A percentile compares a stretch with the other conserved stretches of the same genome.
These are phyloP conservation scores for Colletotrichum siamense DNA, from an alignment of 2,329 filamentous ascomycete genomes.

Conservation along the genomic window DNA sequence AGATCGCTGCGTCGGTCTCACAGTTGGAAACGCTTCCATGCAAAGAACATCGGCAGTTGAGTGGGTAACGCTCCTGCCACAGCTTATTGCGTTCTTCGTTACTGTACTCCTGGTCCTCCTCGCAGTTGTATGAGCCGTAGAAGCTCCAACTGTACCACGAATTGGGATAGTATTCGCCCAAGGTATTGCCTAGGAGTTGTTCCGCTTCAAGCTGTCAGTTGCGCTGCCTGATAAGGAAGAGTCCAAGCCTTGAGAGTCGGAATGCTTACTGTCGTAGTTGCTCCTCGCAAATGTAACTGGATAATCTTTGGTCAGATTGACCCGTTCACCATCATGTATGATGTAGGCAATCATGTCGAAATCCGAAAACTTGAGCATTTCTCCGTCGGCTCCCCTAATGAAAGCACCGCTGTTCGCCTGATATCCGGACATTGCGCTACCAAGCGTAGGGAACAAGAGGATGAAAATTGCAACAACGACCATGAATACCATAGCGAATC, in stretches of 20 bases:
- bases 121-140: neutral
- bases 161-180: neutral
- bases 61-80: neutral
- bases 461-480: conserved; percentile 28
- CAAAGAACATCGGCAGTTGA: neutral
- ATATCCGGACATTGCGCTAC: conserved; percentile 34
- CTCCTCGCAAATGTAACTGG: neutral
- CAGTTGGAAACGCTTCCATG: neutral
- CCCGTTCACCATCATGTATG: conserved; percentile 27
- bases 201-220: neutral
- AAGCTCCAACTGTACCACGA: neutral
- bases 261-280: neutral
- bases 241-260: neutral
- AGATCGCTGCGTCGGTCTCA: neutral
- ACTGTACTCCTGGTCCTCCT: neutral
- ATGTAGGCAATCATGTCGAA: conserved; percentile 25
- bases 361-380: conserved; percentile 20
- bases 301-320: conserved; percentile 22
- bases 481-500: conserved; percentile 27
- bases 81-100: no score
- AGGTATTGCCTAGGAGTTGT: neutral
- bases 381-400: conserved; percentile 21
- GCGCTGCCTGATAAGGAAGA: neutral
- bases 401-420: conserved; percentile 25
- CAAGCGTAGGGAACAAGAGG: conserved; percentile 31